Base-by-base conservation (phyloP, 192 early-diverging fungal genomes). In the Phycomyces nitens region DNA sequence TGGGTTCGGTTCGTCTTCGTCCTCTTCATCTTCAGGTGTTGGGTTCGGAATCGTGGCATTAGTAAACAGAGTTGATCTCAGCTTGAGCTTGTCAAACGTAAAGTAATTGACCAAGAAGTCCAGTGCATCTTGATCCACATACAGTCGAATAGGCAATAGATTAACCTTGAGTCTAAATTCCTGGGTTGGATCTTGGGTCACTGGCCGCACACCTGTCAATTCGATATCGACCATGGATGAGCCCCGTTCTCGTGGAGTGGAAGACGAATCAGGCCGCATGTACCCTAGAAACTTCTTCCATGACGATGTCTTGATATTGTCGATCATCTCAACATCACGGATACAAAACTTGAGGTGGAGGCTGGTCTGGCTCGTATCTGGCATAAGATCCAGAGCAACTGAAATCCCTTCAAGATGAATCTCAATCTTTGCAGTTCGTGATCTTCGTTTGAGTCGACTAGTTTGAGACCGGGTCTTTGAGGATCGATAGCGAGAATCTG, bases 101-200 rank as follows among this genome's bases (percentile, higher is more conserved):
- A 96, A 92, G 77, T 93, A 97, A 10, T 76, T 68, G 27, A 93
- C 81, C 63, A 96, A 64, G 72, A 91, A 96, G 3, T 82, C 76
- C 14, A 99, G 73, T 2, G 95, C 90, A 69, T 99, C 95, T 74
- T 97, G 95, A 74, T 99, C 95, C 34, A 99, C 83, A 61, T 93
- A 89, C 64, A 95, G 84, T 24, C 92, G 80, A 38, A 99, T 49
- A 1, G 96, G 96, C 26, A 92, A 80, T 40, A 94, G 56, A 47
- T 74, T 75, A 12, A 89, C 74, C 72, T 91, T 69, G 1, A 81
- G 43, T 7, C 80, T 78, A 43, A 81, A 65, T 39, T 86, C 74
- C 56, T 86, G 80, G 4, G 74, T 77, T 8, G 68, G 68, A 53
- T 77, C 78, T n/a, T 58, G 69, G 1, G 81, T 66, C 4, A 80